These are phyloP conservation scores for Syzygium syzygioides DNA, from an alignment of 441 rosid species.

Conservation along the genomic window DNA sequence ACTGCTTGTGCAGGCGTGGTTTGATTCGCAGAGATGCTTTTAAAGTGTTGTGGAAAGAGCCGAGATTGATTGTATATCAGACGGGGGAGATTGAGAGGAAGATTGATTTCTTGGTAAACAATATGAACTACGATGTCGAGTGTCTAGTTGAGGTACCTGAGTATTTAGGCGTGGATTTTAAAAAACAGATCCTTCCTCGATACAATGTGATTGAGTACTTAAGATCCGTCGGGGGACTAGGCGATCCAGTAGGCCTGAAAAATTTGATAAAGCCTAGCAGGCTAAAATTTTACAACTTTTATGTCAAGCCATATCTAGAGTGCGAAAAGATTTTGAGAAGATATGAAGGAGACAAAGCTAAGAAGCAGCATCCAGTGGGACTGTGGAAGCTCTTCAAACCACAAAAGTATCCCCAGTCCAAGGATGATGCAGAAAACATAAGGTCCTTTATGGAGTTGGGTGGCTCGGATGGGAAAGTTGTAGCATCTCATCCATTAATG, in stretches of 20 bases:
- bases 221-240: slow-evolving; percentile 56
- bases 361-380: slow-evolving; percentile 41
- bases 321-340: slow-evolving; percentile 64
- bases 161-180: slow-evolving; percentile 66
- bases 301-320: slow-evolving; percentile 83
- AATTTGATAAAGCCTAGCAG: slow-evolving; percentile 60
- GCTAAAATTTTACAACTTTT: slow-evolving; percentile 65
- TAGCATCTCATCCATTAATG: not conserved
- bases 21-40: slow-evolving; percentile 69
- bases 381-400: slow-evolving; percentile 70
- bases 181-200: slow-evolving; percentile 68
- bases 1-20: slow-evolving; percentile 65
- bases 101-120: slow-evolving; percentile 45
- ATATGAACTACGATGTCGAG: slow-evolving; percentile 35
- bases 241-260: slow-evolving; percentile 51
- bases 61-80: slow-evolving; percentile 51
- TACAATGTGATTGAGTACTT: slow-evolving; percentile 58
- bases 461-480: not conserved
- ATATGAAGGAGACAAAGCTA: slow-evolving; percentile 28
- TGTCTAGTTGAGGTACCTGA: slow-evolving; percentile 68
- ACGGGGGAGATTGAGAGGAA: slow-evolving; percentile 60
- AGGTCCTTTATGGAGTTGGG: slow-evolving; percentile 39
- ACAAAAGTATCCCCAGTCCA: slow-evolving; percentile 29
- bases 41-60: slow-evolving; percentile 72
- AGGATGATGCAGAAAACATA: slow-evolving; percentile 54